Base-by-base conservation (phyloP, 345 rosid genomes). In the Eucalyptus erythrocorys region DNA sequence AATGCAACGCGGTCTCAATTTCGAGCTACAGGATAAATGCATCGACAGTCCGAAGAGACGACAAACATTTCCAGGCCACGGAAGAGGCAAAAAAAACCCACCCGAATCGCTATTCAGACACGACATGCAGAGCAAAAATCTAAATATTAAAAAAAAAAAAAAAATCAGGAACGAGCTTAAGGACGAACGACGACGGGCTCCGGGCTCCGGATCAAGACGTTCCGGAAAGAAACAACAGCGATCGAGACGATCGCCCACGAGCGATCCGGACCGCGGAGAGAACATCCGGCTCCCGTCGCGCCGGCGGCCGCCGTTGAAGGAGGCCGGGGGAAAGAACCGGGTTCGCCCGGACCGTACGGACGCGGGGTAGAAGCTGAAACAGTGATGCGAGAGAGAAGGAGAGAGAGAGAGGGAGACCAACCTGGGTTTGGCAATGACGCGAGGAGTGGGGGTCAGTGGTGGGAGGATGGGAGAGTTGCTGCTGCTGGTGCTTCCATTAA, bases 111-210 rank as follows among this genome's bases (percentile, higher is more conserved):
- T 37, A 37, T 76, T 21, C 47, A 10, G 45, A 21, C 40, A 37
- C 15, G 82, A 40, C 82, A 37, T 76, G 82, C 47, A 21, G 82
- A 76, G 27, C 0, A 6, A 42, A 76, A 76, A 76, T 55, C 61
- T 10, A 51, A 19, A 51, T 51, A 51, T 55, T 4, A 37, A 3
- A 19, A 21, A 10, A 17, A 8, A 9, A 5, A 17, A 2, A 9
- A 21, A 40, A 37, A 21, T 37, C 47, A 21, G 15, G 1, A 40
- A 76, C 47, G 82, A 40, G 22, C 27, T 8, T 9, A 40, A 76
- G 0, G 82, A 37, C 0, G 82, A 40, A 40, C 82, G 19, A 15
- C 82, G 10, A 15, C 76, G 1, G 15, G 3, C 3, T 76, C 24
- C 82, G 82, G 47, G 0, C 47, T 40, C 13, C 47, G 27, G 47